Evolutionary conservation across 2,329 filamentous ascomycete species (phyloP).

Genomic region (Alternaria burnsii): DNA sequence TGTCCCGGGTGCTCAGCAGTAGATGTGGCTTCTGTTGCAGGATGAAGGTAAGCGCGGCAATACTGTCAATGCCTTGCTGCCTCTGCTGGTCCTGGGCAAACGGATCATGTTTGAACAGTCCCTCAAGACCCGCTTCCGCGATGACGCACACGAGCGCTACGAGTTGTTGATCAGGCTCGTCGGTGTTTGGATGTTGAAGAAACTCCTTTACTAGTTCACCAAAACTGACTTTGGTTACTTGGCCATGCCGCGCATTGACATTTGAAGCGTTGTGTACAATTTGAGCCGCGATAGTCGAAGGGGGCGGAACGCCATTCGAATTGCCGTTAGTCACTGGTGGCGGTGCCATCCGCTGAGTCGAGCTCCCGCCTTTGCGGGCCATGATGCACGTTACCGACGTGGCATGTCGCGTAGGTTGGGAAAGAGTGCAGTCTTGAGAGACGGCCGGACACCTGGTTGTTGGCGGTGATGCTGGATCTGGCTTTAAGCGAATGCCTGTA

Average conservation of each 20-base stretch:
- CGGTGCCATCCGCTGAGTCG: conserved; percentile 40
- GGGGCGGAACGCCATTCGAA: conserved; percentile 51
- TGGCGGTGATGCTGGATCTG: background rate
- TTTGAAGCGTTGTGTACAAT: conserved; percentile 82
- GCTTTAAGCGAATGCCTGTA: background rate
- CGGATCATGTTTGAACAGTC: conserved; percentile 71
- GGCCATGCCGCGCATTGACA: conserved; percentile 67
- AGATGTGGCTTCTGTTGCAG: conserved; percentile 77
- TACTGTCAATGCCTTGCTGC: conserved; percentile 72
- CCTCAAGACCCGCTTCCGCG: conserved; percentile 78
- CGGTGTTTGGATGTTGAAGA: conserved; percentile 57
- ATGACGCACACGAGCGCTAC: conserved; percentile 89
- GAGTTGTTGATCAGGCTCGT: conserved; percentile 74
- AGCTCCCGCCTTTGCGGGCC: conserved; percentile 52
- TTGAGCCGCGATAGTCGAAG: conserved; percentile 87
- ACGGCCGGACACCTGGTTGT: background rate
- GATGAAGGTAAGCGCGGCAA: conserved; percentile 78
- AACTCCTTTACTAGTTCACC: conserved; percentile 75
- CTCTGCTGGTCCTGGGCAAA: conserved; percentile 68
- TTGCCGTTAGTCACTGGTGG: conserved; percentile 31
- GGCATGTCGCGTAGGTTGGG: conserved; percentile 30
- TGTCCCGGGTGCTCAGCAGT: conserved; percentile 55
- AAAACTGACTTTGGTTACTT: conserved; percentile 76
- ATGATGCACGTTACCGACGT: conserved; percentile 42
- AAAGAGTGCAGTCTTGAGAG: background rate